A percentile compares a stretch with the other conserved stretches of the same genome.
phyloP scores from a whole-genome alignment of 768 basidiomycete species.

The Chalciporus piperatus region DNA sequence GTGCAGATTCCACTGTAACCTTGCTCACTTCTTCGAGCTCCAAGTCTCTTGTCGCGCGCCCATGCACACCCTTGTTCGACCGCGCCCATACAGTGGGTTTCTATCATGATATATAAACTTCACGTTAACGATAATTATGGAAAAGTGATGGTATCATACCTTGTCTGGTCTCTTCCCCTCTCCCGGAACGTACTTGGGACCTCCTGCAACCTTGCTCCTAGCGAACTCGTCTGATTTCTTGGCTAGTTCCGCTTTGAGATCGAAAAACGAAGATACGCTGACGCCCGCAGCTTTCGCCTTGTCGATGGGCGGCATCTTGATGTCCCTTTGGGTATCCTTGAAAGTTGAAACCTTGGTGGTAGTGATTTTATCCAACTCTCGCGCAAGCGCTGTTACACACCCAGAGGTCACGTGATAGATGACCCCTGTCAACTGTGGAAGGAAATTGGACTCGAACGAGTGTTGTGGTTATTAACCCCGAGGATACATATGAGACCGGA shows the following conservation, averaged over 20 bases:
- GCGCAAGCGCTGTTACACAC: no score
- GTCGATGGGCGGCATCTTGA: constrained; percentile 45
- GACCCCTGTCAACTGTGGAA: no score
- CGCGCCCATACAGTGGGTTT: constrained; percentile 77
- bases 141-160: constrained; percentile 36
- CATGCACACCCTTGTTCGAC: constrained; percentile 70
- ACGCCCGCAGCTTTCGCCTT: constrained; percentile 67
- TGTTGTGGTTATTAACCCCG: no score
- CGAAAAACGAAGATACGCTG: constrained; percentile 75
- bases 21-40: constrained; percentile 68
- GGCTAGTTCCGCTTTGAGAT: constrained; percentile 62
- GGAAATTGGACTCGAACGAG: no score
- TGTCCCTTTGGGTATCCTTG: constrained; percentile 7
- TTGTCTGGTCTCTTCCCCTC: constrained; percentile 69
- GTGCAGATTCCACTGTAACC: constrained; percentile 70
- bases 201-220: constrained; percentile 62
- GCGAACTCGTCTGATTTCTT: constrained; percentile 56
- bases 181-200: constrained; percentile 48
- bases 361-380: background rate
- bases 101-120: constrained; percentile 33
- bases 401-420: constrained; percentile 14
- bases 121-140: background rate
- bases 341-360: background rate
- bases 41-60: constrained; percentile 62
- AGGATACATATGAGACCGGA: no score